Base-by-base conservation (phyloP, 192 early-diverging fungal species). In the Linderina pennispora region DNA sequence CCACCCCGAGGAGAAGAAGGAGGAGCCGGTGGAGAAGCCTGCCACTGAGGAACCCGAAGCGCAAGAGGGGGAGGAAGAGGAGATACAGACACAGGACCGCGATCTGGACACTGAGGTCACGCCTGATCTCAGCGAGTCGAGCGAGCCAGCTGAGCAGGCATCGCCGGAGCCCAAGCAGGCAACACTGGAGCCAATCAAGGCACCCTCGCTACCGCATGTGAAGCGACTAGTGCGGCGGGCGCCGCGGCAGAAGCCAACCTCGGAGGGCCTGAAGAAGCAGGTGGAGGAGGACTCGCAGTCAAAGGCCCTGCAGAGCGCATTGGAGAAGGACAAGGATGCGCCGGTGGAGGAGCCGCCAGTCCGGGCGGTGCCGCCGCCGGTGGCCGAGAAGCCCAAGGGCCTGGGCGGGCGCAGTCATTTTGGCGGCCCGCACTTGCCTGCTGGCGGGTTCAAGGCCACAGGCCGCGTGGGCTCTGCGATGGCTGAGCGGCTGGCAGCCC, bases 401-500 rank as follows among this genome's bases (percentile, higher is more conserved):
- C 49, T 65, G 20, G 37, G 50, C 2, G 55, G 66, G 9, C 42
- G 43, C 26, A 45, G 59, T 5, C 33, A 35, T 18, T 58, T 43
- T 21, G 31, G 53, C 41, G 68, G 68, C 0, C 55, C 58, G 2
- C 68, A 60, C 26, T 50, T 72, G 22, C 68, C 68, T 0, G 42
- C 53, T 0, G 62, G 68, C 28, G 68, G 68, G 11, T 72, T 72
- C 53, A 64, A 59, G 62, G 48, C 68, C 37, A 65, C 45, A 25
- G 58, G 61, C 3, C 55, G 62, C 8, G 44, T 72, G 3, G 68
- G 57, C 0, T 72, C 68, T 1, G 68, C 61, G 11, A 72, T 72
- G 68, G 68, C 68, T 0, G 59, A 56, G 48, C 56, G 68, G 10
- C 42, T 72, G 53, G 68, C 68, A 18, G 68, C 68, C 6, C 37